A percentile compares a stretch with the other conserved stretches of the same genome.
phyloP scores from a whole-genome alignment of 2,329 filamentous ascomycete species.

The Fusarium austroafricanum region DNA sequence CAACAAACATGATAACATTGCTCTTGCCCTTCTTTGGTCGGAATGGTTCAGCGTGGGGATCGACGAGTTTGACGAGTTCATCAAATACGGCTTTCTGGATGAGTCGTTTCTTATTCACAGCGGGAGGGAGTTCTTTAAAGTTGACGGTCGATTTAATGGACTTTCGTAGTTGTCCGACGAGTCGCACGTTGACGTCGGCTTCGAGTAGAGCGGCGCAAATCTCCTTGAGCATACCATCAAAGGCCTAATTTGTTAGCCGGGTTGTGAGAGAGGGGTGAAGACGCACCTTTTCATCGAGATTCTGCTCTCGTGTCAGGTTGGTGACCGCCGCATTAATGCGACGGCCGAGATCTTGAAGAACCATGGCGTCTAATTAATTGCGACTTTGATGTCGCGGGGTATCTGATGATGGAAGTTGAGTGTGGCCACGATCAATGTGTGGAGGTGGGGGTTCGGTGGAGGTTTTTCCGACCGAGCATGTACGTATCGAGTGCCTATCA shows the following conservation, averaged over 20 bases:
- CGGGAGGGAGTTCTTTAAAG: slow-evolving; percentile 90
- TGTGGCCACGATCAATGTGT: slow-evolving; percentile 44
- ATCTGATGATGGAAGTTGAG: slow-evolving; percentile 37
- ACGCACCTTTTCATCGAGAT: slow-evolving; percentile 92
- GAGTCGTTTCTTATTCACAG: slow-evolving; percentile 97
- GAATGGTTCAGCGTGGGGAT: slow-evolving; percentile 94
- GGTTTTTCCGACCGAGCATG: slow-evolving; percentile 29
- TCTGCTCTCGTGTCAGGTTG: slow-evolving; percentile 90
- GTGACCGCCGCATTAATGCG: slow-evolving; percentile 97
- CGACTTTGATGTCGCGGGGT: slow-evolving; percentile 43
- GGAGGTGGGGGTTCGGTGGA: slow-evolving; percentile 32
- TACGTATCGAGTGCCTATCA: too few relatives aligned
- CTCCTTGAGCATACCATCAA: slow-evolving; percentile 98
- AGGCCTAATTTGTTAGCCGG: slow-evolving; percentile 69
- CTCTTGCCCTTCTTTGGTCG: slow-evolving; percentile 95
- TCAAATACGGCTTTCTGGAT: slow-evolving; percentile 99
- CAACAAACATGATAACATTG: slow-evolving; percentile 99
- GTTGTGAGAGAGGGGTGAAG: slow-evolving; percentile 15
- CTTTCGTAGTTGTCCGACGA: slow-evolving; percentile 90
- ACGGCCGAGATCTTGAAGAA: slow-evolving; percentile 98
- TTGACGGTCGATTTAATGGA: slow-evolving; percentile 92
- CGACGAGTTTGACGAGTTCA: slow-evolving; percentile 93
- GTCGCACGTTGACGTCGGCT: slow-evolving; percentile 95
- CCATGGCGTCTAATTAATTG: slow-evolving; percentile 69
- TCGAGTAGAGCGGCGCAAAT: slow-evolving; percentile 95